Evolutionary conservation across 768 basidiomycete species (phyloP), one percentile per base, ranked within the genome.

Genomic region (Mrakia blollopis): DNA sequence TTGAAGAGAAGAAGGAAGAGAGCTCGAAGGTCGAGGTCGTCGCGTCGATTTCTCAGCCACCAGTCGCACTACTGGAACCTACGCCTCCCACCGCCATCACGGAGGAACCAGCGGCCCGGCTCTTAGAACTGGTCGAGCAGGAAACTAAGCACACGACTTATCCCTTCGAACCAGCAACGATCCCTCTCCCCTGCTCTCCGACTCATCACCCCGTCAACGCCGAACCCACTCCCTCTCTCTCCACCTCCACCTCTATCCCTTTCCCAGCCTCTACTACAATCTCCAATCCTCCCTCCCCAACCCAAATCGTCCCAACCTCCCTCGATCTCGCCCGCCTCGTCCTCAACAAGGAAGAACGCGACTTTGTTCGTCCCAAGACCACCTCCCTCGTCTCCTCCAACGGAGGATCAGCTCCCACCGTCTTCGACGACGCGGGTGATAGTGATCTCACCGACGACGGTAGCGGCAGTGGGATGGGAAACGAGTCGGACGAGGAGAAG

Each of bases 321-420:
- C 25, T 44, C 3, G 65, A 68, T 23, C 65, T 68, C 39, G 65
- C 65, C 11, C 35, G n/a, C 0, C 21, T n/a, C 25, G 25, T 68
- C 65, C 21, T 68, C 35, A 10, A 8, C 37, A 39, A 39, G 8
- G 10, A 16, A 1, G 10, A 18, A 35, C 37, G 37, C 39, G 37
- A 41, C 1, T 11, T 9, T 21, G 62, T 10, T 32, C 65, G 65
- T 23, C 39, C 65, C 65, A 44, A 68, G 25, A 68, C 65, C 25
- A 39, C 39, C 35, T 68, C 65, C 35, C 25, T 68, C 65, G 7
- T 41, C 35, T 68, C 65, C 3, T 68, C 65, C 65, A 37, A 68
- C 37, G 39, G 35, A 39, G 65, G 65, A 10, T 39, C 14, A 8
- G 18, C 65, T 1, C 2, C 39, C 1, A 68, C 65, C 37, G 39